A percentile compares a stretch with the other conserved stretches of the same genome.
These are phyloP conservation scores for Fusarium nematophilum DNA, from an alignment of 2,329 filamentous ascomycete species.

Conservation along the genomic window DNA sequence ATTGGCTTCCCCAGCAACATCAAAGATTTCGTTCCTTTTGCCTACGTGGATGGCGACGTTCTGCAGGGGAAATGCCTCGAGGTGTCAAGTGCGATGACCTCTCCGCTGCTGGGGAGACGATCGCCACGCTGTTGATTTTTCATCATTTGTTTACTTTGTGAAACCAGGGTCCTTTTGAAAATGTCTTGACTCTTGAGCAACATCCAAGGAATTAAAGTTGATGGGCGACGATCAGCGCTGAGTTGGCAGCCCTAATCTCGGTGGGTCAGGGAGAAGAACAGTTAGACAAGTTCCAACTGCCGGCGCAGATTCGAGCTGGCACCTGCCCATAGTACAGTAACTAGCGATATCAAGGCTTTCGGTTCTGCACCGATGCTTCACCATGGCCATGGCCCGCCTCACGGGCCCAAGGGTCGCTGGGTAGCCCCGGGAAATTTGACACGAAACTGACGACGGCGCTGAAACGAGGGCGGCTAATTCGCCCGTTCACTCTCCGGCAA, in stretches of 20 bases:
- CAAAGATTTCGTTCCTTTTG: background rate
- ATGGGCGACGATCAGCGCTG: conserved; percentile 28
- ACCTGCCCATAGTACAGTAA: too few relatives aligned
- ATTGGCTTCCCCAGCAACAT: conserved; percentile 1
- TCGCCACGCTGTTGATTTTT: conserved; percentile 6
- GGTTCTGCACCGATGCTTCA: conserved; percentile 34
- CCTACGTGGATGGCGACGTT: background rate
- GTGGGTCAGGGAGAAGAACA: conserved; percentile 13
- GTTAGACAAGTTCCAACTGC: too few relatives aligned
- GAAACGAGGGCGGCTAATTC: conserved; percentile 34
- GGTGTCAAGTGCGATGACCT: conserved; percentile 5
- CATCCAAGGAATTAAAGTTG: conserved; percentile 27
- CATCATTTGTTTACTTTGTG: conserved; percentile 16
- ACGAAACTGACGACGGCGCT: conserved; percentile 24
- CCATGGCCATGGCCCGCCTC: conserved; percentile 37
- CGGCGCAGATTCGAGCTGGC: conserved; percentile 16
- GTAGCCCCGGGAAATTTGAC: conserved; percentile 27
- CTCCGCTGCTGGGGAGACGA: conserved; percentile 17
- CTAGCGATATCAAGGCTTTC: conserved; percentile 6
- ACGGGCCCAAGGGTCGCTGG: background rate
- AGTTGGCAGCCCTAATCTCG: conserved; percentile 25
- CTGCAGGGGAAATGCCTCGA: conserved; percentile 26
- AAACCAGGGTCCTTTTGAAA: background rate
- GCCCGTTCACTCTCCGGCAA: too few relatives aligned
- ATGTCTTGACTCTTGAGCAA: conserved; percentile 12